These are phyloP conservation scores for Ascodesmis nigricans DNA, from an alignment of 495 filamentous ascomycete genomes.

Conservation along the genomic window DNA sequence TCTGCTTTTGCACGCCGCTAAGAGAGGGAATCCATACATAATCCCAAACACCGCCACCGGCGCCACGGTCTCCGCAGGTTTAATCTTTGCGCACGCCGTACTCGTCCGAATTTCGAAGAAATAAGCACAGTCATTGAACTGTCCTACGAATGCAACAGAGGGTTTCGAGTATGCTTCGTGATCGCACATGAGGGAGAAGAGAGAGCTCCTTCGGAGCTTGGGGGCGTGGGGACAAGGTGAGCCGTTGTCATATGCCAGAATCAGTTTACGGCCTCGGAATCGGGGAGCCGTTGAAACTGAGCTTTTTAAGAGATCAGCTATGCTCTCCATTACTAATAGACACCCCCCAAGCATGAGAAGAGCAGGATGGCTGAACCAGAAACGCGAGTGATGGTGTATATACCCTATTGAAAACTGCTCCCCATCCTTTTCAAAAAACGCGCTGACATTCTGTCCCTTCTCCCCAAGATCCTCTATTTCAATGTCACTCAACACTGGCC, in stretches of 20 bases:
- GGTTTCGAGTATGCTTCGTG: conserved; percentile 37
- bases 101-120: conserved; percentile 84
- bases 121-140: conserved; percentile 77
- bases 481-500: conserved; percentile 54
- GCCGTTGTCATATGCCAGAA: conserved; percentile 77
- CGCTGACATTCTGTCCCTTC: conserved; percentile 62
- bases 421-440: conserved; percentile 55
- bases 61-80: conserved; percentile 42
- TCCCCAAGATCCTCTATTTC: conserved; percentile 47
- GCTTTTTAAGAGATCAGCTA: conserved; percentile 23
- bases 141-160: conserved; percentile 55
- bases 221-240: conserved; percentile 43
- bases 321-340: not conserved
- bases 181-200: conserved; percentile 88
- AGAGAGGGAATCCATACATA: conserved; percentile 41
- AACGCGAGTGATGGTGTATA: no score
- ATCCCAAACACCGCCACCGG: conserved; percentile 82
- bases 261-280: conserved; percentile 71
- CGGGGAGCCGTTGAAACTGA: conserved; percentile 43
- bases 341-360: no score
- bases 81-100: conserved; percentile 57
- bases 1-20: no score
- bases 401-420: conserved; percentile 73
- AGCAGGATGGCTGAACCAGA: no score
- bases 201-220: conserved; percentile 52